A percentile compares a stretch with the other conserved stretches of the same genome.
Conservation (phyloP, 768 basidiomycete genomes). For the Rubroboletus satanas region DNA sequence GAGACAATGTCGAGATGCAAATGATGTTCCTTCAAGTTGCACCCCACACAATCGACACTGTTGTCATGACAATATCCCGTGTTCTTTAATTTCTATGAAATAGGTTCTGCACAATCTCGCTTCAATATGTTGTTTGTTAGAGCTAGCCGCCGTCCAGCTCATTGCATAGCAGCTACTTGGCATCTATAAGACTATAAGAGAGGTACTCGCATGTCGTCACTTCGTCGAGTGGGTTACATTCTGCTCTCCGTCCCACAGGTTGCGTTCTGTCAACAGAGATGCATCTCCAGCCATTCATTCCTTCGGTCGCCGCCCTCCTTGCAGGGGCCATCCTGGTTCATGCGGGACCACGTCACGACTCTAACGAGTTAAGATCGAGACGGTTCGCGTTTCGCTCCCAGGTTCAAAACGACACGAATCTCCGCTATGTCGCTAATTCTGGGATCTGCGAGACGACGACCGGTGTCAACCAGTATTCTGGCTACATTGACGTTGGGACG, state of each 20-base stretch:
- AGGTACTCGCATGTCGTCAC: too few relatives aligned
- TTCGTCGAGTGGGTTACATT: neutral
- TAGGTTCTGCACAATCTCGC: too few relatives aligned
- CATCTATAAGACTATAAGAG: neutral
- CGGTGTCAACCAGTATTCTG: constrained; percentile 55
- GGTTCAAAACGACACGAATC: constrained; percentile 20
- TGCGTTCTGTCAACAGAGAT: constrained; percentile 8
- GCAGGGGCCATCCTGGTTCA: neutral
- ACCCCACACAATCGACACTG: too few relatives aligned
- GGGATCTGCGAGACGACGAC: constrained; percentile 66
- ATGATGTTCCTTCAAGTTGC: too few relatives aligned
- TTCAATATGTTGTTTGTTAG: too few relatives aligned
- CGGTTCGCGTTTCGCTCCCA: constrained; percentile 13
- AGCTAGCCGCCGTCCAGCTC: too few relatives aligned
- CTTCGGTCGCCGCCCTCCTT: neutral
- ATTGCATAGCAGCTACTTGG: too few relatives aligned
- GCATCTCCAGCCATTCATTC: constrained; percentile 5
- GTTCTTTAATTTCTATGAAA: too few relatives aligned
- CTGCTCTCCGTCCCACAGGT: neutral
- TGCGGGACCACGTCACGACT: neutral
- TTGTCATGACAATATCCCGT: too few relatives aligned
- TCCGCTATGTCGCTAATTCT: constrained; percentile 54
- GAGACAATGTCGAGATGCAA: too few relatives aligned
- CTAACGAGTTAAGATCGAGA: neutral
- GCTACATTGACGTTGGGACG: constrained; percentile 54